Evolutionary conservation across 805 yeast species (phyloP).

Genomic region (Cephaloascus albidus): DNA sequence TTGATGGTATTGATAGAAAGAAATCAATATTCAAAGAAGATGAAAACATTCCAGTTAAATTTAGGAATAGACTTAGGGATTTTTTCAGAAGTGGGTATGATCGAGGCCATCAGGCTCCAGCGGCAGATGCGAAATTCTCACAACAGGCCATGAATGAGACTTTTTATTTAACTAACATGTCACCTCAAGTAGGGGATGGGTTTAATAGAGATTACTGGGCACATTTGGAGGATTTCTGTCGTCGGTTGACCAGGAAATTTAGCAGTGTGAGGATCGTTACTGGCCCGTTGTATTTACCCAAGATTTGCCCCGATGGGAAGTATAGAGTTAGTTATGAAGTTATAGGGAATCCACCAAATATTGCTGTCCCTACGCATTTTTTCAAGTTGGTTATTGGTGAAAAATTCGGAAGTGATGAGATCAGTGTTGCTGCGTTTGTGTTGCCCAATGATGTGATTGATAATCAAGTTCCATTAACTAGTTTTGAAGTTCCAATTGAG

Average conservation of each 20-base stretch:
- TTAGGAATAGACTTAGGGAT: constrained; percentile 72
- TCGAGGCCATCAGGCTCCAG: constrained; percentile 96
- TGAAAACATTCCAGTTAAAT: constrained; percentile 64
- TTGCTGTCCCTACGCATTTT: constrained; percentile 97
- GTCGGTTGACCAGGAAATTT: constrained; percentile 67
- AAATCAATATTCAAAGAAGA: constrained; percentile 84
- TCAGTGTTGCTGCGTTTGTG: constrained; percentile 88
- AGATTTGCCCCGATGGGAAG: constrained; percentile 72
- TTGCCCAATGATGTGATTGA: constrained; percentile 79
- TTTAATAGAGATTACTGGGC: constrained; percentile 98
- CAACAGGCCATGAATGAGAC: constrained; percentile 96
- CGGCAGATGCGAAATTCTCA: constrained; percentile 89
- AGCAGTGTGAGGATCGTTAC: constrained; percentile 79
- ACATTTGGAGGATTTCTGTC: constrained; percentile 81
- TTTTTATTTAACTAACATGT: constrained; percentile 78
- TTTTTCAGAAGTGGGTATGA: constrained; percentile 95
- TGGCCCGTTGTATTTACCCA: constrained; percentile 89
- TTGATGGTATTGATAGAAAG: constrained; percentile 59
- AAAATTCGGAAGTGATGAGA: constrained; percentile 26
- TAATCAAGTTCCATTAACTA: constrained; percentile 59
- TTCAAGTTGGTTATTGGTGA: constrained; percentile 89
- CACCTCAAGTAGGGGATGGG: constrained; percentile 97
- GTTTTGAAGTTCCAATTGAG: constrained; percentile 82
- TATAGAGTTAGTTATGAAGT: constrained; percentile 81
- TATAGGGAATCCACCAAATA: constrained; percentile 91